Conservation (phyloP, 2,329 filamentous ascomycete species). For the Nemania bipapillata region DNA sequence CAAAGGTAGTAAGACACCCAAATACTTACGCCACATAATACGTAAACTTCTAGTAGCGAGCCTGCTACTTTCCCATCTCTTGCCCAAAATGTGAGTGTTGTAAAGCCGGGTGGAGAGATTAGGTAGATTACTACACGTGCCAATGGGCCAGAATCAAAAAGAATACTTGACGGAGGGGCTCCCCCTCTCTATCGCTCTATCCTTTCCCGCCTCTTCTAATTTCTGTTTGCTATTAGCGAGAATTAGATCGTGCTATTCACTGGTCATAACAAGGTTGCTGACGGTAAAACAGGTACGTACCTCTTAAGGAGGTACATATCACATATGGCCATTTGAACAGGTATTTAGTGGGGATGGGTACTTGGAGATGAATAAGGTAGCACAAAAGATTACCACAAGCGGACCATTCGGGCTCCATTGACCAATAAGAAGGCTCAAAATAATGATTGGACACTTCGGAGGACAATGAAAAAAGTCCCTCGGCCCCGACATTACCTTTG, state of each 20-base stretch:
- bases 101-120: neutral
- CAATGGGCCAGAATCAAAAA: slow-evolving; percentile 12
- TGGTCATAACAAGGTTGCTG: neutral
- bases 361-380: slow-evolving; percentile 35
- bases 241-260: neutral
- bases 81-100: slow-evolving; percentile 2
- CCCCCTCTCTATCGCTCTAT: neutral
- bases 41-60: neutral
- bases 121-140: neutral
- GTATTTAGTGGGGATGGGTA: slow-evolving; percentile 36
- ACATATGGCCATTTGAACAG: neutral
- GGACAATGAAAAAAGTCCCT: slow-evolving; percentile 34
- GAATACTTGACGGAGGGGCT: neutral
- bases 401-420: slow-evolving; percentile 34
- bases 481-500: slow-evolving; percentile 28
- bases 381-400: slow-evolving; percentile 40
- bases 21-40: neutral
- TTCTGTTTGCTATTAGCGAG: too few species aligned
- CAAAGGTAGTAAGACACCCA: neutral
- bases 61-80: neutral
- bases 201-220: too few species aligned
- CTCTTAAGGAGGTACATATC: too few species aligned
- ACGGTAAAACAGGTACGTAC: neutral
- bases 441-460: slow-evolving; percentile 13
- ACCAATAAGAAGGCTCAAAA: slow-evolving; percentile 32